These are phyloP conservation scores for Diaporthe australafricana DNA, from an alignment of 2,329 filamentous ascomycete genomes.

Conservation along the genomic window DNA sequence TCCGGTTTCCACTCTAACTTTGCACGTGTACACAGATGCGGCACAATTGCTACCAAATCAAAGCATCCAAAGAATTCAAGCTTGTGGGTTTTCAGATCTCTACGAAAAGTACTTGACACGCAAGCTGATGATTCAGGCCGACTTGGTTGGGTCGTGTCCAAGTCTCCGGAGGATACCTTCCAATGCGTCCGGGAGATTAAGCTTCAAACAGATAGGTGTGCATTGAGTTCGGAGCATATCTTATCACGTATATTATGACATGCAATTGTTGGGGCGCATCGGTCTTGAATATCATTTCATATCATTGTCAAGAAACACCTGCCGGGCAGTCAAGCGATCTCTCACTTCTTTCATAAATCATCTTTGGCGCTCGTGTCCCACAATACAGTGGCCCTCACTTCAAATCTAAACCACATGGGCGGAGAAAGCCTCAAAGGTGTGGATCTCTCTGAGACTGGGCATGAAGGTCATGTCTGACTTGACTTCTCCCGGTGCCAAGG, in stretches of 20 bases:
- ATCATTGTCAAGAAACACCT: background rate
- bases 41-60: constrained; percentile 24
- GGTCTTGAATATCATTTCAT: background rate
- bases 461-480: too few species aligned
- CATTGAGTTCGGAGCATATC: background rate
- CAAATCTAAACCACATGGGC: background rate
- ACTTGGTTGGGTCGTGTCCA: background rate
- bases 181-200: background rate
- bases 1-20: background rate
- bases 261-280: too few species aligned
- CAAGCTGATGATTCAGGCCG: background rate
- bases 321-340: background rate
- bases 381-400: background rate
- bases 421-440: background rate
- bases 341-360: background rate
- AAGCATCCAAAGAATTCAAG: constrained; percentile 15
- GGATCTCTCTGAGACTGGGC: too few species aligned
- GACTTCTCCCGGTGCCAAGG: too few species aligned
- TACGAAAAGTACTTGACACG: too few species aligned
- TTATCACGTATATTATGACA: background rate
- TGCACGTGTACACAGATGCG: background rate
- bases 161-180: constrained; percentile 14
- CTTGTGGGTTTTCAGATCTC: background rate
- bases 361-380: too few species aligned
- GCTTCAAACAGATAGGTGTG: background rate